Evolutionary conservation across 352 stramenopile species (phyloP).

Genomic region (Pseudoperonospora humuli): DNA sequence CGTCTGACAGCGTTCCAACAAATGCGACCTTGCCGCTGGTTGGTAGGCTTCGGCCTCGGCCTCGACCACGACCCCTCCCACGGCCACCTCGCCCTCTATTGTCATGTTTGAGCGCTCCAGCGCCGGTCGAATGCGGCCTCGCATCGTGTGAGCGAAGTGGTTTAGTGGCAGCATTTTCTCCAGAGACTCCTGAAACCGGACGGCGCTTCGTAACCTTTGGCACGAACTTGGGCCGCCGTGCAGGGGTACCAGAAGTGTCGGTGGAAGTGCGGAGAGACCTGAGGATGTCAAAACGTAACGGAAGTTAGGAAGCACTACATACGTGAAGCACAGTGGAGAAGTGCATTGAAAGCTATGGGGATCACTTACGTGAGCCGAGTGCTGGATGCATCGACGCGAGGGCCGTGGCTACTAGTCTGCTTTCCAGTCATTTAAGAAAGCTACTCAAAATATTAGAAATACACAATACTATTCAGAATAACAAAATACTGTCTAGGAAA

Average conservation of each 20-base stretch:
- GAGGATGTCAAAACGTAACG: conserved; percentile 1
- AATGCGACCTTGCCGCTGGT: conserved; percentile 67
- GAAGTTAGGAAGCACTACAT: not conserved
- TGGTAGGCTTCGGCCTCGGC: conserved; percentile 41
- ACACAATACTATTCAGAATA: too few relatives aligned
- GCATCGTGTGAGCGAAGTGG: conserved; percentile 9
- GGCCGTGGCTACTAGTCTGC: conserved; percentile 32
- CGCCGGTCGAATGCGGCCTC: conserved; percentile 16
- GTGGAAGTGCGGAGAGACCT: conserved; percentile 53
- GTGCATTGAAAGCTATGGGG: not conserved
- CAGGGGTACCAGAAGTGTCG: conserved; percentile 23
- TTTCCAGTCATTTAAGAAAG: conserved; percentile 33
- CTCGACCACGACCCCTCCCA: conserved; percentile 43
- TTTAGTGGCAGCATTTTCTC: conserved; percentile 1
- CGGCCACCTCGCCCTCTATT: conserved; percentile 34
- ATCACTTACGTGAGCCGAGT: conserved; percentile 50
- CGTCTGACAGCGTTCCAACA: conserved; percentile 71
- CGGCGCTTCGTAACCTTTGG: conserved; percentile 64
- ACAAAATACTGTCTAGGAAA: too few relatives aligned
- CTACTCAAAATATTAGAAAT: too few relatives aligned
- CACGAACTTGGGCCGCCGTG: conserved; percentile 69
- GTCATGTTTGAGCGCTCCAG: conserved; percentile 17
- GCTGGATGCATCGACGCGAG: conserved; percentile 63
- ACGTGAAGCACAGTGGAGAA: not conserved
- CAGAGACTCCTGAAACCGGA: conserved; percentile 20